phyloP scores from a whole-genome alignment of 768 basidiomycete genomes.

The Sporobolomyces pararoseus region DNA sequence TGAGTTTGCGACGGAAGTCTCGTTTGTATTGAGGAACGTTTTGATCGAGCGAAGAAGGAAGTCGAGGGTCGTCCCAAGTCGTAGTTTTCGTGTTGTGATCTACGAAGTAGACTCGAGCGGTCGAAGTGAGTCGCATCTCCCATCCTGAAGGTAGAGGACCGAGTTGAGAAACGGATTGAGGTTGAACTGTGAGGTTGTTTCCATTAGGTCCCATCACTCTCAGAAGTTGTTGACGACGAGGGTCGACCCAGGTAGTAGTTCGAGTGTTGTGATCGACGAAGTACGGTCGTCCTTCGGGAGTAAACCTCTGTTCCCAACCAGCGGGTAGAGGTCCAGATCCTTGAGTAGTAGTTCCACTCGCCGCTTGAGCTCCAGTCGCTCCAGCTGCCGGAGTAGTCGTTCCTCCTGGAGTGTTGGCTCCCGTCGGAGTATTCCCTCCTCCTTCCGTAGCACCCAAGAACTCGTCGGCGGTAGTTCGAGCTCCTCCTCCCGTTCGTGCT shows the following conservation, averaged over 20 bases:
- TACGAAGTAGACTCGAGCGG: slow-evolving; percentile 97
- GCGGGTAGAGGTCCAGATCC: slow-evolving; percentile 85
- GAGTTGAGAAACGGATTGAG: slow-evolving; percentile 92
- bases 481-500: slow-evolving; percentile 45
- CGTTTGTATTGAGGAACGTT: slow-evolving; percentile 99
- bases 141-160: slow-evolving; percentile 96
- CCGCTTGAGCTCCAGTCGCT: slow-evolving; percentile 40
- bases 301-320: slow-evolving; percentile 98
- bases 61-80: slow-evolving; percentile 97
- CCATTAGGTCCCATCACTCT: slow-evolving; percentile 94
- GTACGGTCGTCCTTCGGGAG: slow-evolving; percentile 95
- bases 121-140: slow-evolving; percentile 99
- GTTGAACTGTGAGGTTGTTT: slow-evolving; percentile 79
- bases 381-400: slow-evolving; percentile 39
- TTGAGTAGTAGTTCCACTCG: slow-evolving; percentile 57
- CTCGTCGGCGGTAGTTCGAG: slow-evolving; percentile 54
- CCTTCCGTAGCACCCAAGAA: slow-evolving; percentile 48
- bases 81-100: slow-evolving; percentile 81
- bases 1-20: slow-evolving; percentile 97
- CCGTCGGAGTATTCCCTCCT: slow-evolving; percentile 51
- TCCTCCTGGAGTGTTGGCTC: slow-evolving; percentile 49
- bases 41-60: slow-evolving; percentile 81
- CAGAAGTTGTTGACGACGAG: slow-evolving; percentile 90
- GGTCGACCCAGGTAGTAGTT: slow-evolving; percentile 99
- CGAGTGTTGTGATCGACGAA: slow-evolving; percentile 99